Evolutionary conservation across 192 early-diverging fungal species (phyloP).

Genomic region (Gryganskiella cystojenkinii): DNA sequence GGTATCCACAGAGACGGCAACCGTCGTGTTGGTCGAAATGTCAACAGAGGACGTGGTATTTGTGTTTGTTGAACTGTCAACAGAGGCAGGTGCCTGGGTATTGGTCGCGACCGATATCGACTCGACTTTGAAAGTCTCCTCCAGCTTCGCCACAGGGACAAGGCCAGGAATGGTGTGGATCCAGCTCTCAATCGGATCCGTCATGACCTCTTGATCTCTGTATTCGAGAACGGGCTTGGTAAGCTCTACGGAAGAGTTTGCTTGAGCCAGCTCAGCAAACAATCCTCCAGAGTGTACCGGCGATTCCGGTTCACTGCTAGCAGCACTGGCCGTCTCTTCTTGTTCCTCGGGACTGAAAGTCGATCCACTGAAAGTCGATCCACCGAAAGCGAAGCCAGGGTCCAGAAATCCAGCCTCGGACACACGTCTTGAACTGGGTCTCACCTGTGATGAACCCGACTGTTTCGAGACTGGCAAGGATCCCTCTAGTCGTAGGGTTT

Average conservation of each 20-base stretch:
- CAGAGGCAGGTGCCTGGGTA: neutral
- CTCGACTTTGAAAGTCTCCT: neutral
- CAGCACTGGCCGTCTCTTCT: neutral
- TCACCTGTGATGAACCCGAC: neutral
- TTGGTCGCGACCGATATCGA: neutral
- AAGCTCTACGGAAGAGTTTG: slow-evolving; percentile 18
- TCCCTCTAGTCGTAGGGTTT: slow-evolving; percentile 57
- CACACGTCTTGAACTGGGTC: neutral
- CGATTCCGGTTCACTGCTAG: slow-evolving; percentile 9
- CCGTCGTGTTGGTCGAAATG: neutral
- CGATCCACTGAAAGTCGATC: too few relatives aligned
- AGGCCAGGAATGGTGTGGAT: slow-evolving; percentile 38
- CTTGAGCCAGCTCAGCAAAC: slow-evolving; percentile 50
- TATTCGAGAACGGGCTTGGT: slow-evolving; percentile 20
- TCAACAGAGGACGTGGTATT: neutral
- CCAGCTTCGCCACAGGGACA: neutral
- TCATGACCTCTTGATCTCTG: slow-evolving; percentile 43
- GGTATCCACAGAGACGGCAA: neutral
- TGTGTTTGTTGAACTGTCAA: neutral
- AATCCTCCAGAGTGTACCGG: slow-evolving; percentile 26
- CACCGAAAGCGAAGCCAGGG: neutral
- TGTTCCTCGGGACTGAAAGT: neutral
- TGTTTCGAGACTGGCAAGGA: slow-evolving; percentile 24
- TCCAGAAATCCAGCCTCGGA: neutral
- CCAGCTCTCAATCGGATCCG: slow-evolving; percentile 49